These are phyloP conservation scores for Polyporus tsugae DNA, from an alignment of 1,284 basidiomycete genomes.

Conservation along the genomic window DNA sequence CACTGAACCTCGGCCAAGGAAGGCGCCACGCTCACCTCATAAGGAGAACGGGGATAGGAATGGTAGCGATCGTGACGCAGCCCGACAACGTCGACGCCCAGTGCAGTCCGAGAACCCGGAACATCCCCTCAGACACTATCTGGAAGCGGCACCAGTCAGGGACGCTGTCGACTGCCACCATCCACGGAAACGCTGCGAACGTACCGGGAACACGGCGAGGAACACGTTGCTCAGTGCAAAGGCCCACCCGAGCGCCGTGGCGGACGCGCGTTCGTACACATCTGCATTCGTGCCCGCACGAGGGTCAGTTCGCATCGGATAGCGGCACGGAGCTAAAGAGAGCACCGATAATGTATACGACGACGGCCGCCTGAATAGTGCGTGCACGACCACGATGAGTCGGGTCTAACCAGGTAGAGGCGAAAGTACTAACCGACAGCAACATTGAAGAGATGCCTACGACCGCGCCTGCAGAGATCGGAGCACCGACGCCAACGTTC, in stretches of 20 bases:
- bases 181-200: background rate
- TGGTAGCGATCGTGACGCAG: conserved; percentile 17
- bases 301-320: background rate
- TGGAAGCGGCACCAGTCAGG: background rate
- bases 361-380: conserved; percentile 14
- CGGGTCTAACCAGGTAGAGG: background rate
- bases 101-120: conserved; percentile 5
- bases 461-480: conserved; percentile 15
- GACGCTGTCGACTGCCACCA: background rate
- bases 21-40: conserved; percentile 9
- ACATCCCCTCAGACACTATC: conserved; percentile 19
- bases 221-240: conserved; percentile 6
- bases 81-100: conserved; percentile 25
- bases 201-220: background rate
- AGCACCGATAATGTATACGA: conserved; percentile 28
- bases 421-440: conserved; percentile 23
- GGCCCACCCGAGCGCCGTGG: conserved; percentile 7
- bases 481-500: conserved; percentile 14
- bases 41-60: conserved; percentile 22
- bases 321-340: background rate
- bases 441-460: conserved; percentile 19
- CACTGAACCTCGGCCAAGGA: background rate
- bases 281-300: conserved; percentile 1
- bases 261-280: conserved; percentile 8
- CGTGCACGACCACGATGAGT: background rate